Evolutionary conservation across 202 grass and related monocot genomes (phyloP), one percentile per base, ranked within the genome.

Genomic region (Eragrostis tef): DNA sequence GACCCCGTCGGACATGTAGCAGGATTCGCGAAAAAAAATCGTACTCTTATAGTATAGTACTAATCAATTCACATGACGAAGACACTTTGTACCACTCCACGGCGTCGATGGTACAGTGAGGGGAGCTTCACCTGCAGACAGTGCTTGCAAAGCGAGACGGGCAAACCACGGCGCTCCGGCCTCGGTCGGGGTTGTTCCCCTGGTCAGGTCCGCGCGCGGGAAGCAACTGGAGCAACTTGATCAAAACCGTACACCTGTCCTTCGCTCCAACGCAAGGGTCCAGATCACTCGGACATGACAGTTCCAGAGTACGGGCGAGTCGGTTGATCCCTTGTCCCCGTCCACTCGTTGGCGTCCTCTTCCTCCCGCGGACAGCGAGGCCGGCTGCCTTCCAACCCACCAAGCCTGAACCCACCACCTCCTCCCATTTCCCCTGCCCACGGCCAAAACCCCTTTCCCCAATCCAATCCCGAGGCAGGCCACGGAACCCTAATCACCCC

Each of bases 381-480:
- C 80, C 46, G 45, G 21, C 65, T 13, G 26, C 11, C 11, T 42
- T 57, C 41, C 87, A 77, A 62, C 64, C 52, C 81, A 39, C 2
- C 34, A 7, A 74, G 78, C 85, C 80, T 71, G 45, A 90, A 64
- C 75, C 84, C 86, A 88, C 83, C 72, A 44, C 66, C 80, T 74
- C 58, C 79, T 17, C 63, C 75, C 78, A 22, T 3, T 54, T 48
- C 29, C 67, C 17, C 57, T 34, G n/a, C 59, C 62, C 34, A 45
- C 34, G 34, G 34, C 34, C 25, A 6, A 64, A 64, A 36, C 12
- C 22, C 45, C 62, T n/a, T 3, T 47, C 79, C 64, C 47, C 44
- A 71, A 69, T 63, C 79, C 84, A 86, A 82, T 67, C 79, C 83
- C 25, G 70, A 56, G 27, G 72, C 70, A 29, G 49, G 48, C 50